Conservation (phyloP, 257 asterid genomes). For the Paraleonurus japonicus region DNA sequence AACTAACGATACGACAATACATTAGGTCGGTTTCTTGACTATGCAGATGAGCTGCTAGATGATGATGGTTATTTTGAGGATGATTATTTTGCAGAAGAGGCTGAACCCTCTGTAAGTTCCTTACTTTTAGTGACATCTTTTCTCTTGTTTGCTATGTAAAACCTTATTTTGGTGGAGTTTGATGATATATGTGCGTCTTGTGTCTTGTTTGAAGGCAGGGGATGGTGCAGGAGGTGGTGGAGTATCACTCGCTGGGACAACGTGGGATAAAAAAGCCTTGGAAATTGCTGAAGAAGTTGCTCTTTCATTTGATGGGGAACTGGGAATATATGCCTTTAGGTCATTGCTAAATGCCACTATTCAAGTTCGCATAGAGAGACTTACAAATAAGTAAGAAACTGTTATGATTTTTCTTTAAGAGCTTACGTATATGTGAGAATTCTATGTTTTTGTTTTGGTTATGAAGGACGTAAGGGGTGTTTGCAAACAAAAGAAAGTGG, state of each 20-base stretch:
- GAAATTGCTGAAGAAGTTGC: constrained; percentile 78
- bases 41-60: constrained; percentile 48
- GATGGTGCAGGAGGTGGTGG: constrained; percentile 97
- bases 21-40: neutral
- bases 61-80: constrained; percentile 58
- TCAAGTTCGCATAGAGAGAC: constrained; percentile 85
- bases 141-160: neutral
- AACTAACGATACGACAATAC: neutral
- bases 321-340: constrained; percentile 86
- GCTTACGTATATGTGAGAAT: neutral
- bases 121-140: neutral
- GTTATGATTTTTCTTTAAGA: neutral
- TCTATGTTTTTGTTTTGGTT: neutral
- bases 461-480: neutral
- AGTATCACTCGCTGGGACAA: constrained; percentile 66
- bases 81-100: constrained; percentile 66
- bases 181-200: neutral
- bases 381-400: constrained; percentile 71
- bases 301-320: constrained; percentile 66
- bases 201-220: constrained; percentile 57
- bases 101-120: constrained; percentile 54
- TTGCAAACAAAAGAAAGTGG: too few species aligned
- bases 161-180: neutral
- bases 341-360: constrained; percentile 57
- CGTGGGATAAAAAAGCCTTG: constrained; percentile 71